Evolutionary conservation across 176 grass and related monocot genomes (phyloP), one percentile per base, ranked within the genome.

Genomic region (Phoenix dactylifera): DNA sequence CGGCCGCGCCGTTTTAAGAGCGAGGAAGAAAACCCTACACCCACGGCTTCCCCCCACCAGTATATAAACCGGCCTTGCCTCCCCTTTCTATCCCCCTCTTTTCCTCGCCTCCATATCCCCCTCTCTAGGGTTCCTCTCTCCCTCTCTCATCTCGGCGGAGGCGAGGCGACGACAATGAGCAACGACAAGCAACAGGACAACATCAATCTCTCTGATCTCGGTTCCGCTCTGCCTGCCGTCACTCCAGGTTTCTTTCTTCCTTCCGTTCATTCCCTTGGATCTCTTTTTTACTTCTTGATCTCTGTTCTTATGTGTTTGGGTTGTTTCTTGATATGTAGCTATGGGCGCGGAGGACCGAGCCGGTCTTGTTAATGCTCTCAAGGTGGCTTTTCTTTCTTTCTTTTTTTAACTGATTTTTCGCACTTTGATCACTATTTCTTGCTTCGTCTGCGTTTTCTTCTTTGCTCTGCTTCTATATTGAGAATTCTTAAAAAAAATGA

Each of bases 271-370:
- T 65, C 4, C 7, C 18, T 5, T 28, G 4, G 9, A 18, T 29
- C 25, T 15, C 16, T 14, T 54, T 54, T 16, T 54, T 48, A 4
- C 16, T 26, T 16, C 5, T 53, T 4, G 20, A 3, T 51, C 18
- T 65, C n/a, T 19, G 32, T 19, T 32, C 18, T 10, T 52, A 18
- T 44, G 50, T 32, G 5, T 48, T 18, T 12, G 9, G 35, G 7
- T 26, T 48, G 14, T 14, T 39, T 18, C 15, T 2, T 44, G 35
- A 44, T 14, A 12, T 54, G 22, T 25, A 73, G 70, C 26, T 17
- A 10, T 73, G 51, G 63, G 51, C 50, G 70, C 18, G 70, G 70
- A 63, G 50, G 70, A 63, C 26, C 60, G 59, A 7, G 70, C 59
- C 22, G 59, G 70, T 26, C 58, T 73, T 39, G 59, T 73, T 7